phyloP scores from a whole-genome alignment of 495 filamentous ascomycete genomes.

The Penicillium flavigenum region DNA sequence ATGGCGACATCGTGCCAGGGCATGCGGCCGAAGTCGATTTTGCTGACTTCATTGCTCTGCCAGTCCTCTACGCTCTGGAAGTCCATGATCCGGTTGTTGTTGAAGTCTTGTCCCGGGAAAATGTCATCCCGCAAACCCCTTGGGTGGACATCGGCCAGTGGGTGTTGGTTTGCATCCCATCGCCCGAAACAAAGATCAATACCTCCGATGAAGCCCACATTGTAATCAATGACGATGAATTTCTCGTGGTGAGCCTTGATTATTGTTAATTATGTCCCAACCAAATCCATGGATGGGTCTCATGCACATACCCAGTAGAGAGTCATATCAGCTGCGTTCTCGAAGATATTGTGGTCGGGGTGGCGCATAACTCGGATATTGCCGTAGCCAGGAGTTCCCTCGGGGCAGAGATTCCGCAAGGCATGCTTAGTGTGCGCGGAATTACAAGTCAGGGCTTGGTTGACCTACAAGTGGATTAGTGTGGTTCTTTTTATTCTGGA shows the following conservation, averaged over 20 bases:
- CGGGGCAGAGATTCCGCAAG: conserved; percentile 73
- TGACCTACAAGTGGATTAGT: conserved; percentile 39
- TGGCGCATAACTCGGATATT: conserved; percentile 91
- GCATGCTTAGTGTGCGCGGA: conserved; percentile 90
- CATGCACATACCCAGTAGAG: conserved; percentile 73
- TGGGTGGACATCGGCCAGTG: conserved; percentile 83
- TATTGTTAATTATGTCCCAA: background rate
- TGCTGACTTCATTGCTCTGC: conserved; percentile 90
- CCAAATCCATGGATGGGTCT: too few relatives aligned
- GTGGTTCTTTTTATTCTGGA: background rate
- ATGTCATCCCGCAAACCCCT: conserved; percentile 77
- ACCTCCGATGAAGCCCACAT: conserved; percentile 85
- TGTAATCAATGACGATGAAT: conserved; percentile 90
- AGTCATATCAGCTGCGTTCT: conserved; percentile 94
- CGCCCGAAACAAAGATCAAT: conserved; percentile 95
- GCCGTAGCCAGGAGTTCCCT: conserved; percentile 73
- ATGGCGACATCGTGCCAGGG: conserved; percentile 97
- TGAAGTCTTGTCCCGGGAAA: conserved; percentile 96
- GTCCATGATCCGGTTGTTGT: conserved; percentile 94
- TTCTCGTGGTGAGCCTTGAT: conserved; percentile 87
- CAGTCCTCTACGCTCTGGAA: conserved; percentile 88
- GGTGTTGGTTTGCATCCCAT: conserved; percentile 86
- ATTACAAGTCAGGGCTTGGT: conserved; percentile 86
- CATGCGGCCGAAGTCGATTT: conserved; percentile 91
- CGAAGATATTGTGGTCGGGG: conserved; percentile 91